These are phyloP conservation scores for Talaromyces sp. DNA, from an alignment of 2,329 filamentous ascomycete genomes.

Conservation along the genomic window DNA sequence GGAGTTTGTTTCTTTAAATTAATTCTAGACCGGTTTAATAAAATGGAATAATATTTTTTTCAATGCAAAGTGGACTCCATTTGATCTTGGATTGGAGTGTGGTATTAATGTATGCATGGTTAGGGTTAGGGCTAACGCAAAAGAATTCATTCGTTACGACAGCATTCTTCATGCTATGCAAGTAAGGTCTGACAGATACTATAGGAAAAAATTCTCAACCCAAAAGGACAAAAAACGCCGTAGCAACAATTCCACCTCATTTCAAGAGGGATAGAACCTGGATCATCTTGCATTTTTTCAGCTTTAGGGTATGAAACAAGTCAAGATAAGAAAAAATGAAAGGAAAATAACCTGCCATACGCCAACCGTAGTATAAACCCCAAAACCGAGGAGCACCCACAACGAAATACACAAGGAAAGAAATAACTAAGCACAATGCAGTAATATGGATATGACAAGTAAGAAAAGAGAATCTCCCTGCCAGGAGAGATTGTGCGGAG, in stretches of 20 bases:
- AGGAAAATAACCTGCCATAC: background rate
- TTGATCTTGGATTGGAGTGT: too few species aligned
- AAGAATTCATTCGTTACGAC: background rate
- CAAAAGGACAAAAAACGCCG: background rate
- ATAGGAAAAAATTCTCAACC: background rate
- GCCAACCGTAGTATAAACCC: background rate
- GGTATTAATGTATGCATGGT: too few species aligned
- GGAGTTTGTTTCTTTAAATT: too few species aligned
- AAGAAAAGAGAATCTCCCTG: conserved; percentile 1
- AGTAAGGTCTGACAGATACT: background rate
- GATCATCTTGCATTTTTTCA: background rate
- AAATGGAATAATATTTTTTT: too few species aligned
- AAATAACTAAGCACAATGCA: conserved; percentile 6
- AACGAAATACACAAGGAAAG: background rate
- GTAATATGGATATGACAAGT: background rate
- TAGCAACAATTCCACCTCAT: background rate
- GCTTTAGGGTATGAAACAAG: background rate
- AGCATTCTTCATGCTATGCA: background rate
- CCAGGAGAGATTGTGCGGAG: background rate
- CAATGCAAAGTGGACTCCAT: too few species aligned
- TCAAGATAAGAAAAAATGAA: background rate
- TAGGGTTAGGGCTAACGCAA: background rate
- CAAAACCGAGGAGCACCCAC: background rate
- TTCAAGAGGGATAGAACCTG: background rate
- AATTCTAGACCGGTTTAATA: too few species aligned